Conservation (phyloP, 257 asterid genomes). For the Hygrophila difformis region DNA sequence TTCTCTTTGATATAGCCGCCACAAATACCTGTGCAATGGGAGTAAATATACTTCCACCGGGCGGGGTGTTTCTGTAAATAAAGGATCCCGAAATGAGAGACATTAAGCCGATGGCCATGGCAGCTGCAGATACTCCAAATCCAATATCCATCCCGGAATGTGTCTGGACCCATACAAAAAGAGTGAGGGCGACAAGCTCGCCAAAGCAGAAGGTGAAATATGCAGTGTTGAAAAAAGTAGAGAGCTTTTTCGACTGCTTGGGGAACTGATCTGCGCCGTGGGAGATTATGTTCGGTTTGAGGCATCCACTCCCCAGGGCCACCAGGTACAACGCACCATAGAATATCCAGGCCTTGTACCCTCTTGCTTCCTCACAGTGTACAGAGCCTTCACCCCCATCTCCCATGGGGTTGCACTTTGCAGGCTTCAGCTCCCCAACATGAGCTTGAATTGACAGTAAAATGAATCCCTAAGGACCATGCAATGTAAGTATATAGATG, state of each 20-base stretch:
- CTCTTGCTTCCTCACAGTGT: conserved; percentile 46
- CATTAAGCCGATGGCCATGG: conserved; percentile 52
- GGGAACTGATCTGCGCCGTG: conserved; percentile 69
- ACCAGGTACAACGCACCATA: conserved; percentile 56
- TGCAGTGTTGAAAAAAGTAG: conserved; percentile 69
- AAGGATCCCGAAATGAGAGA: conserved; percentile 43
- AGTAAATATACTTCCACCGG: conserved; percentile 48
- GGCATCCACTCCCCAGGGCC: conserved; percentile 67
- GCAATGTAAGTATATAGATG: no score
- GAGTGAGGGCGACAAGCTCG: conserved; percentile 59
- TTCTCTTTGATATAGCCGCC: conserved; percentile 68
- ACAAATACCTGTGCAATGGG: conserved; percentile 74
- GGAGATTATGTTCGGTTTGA: conserved; percentile 68
- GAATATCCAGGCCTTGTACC: conserved; percentile 51
- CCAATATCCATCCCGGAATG: conserved; percentile 72
- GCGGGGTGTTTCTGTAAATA: conserved; percentile 39
- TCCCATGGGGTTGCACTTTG: conserved; percentile 27
- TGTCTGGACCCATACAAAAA: conserved; percentile 65
- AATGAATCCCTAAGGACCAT: conserved; percentile 39
- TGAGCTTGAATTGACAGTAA: conserved; percentile 58
- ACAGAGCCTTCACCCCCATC: not conserved
- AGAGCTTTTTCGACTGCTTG: conserved; percentile 36
- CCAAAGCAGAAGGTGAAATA: conserved; percentile 68
- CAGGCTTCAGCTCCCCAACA: conserved; percentile 36
- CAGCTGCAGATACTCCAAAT: conserved; percentile 63